Evolutionary conservation across 164 flowering plant genomes (phyloP), one percentile per base, ranked within the genome.

Genomic region (Amborella trichopoda): DNA sequence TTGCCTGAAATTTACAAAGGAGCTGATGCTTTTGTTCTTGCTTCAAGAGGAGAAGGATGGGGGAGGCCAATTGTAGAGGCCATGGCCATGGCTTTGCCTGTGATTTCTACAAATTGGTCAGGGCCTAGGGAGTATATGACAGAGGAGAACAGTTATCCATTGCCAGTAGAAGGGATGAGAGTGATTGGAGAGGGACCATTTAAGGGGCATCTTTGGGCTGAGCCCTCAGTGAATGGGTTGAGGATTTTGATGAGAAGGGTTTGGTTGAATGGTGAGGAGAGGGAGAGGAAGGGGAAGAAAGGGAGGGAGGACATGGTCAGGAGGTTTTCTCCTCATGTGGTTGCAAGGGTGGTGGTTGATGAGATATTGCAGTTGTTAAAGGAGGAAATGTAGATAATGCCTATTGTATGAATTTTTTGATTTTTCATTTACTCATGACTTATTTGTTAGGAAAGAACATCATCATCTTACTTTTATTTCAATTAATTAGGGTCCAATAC

Each of bases 11-110:
- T 78, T 1, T 81, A 81, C 64, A 75, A 59, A 53, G 78, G 86
- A 18, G 89, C 81, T 19, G 58, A 71, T 60, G 86, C 79, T 21
- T 78, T 81, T 70, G 84, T 81, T 47, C 75, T 81, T 13, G 80
- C 94, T 18, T 75, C 89, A 2, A 73, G 94, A 52, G 89, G 89
- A 12, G 89, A 78, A 66, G 94, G 94, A 0, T 84, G 89, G 86
- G 89, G 89, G 28, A 61, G 82, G 45, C 86, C 84, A 2, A 10
- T 78, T 16, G 89, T 81, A 39, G 89, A 84, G 55, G 86, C 94
- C 21, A 84, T 78, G 94, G 72, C 89, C 9, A 81, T 81, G 89
- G 53, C 77, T 6, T 58, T 81, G 48, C 83, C 86, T 0, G 94
- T 81, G 21, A 76, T 84, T 43, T 65, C 74, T 0, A 81, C 89